Base-by-base conservation (phyloP, 2,329 filamentous ascomycete species). In the Colletotrichum shisoi region DNA sequence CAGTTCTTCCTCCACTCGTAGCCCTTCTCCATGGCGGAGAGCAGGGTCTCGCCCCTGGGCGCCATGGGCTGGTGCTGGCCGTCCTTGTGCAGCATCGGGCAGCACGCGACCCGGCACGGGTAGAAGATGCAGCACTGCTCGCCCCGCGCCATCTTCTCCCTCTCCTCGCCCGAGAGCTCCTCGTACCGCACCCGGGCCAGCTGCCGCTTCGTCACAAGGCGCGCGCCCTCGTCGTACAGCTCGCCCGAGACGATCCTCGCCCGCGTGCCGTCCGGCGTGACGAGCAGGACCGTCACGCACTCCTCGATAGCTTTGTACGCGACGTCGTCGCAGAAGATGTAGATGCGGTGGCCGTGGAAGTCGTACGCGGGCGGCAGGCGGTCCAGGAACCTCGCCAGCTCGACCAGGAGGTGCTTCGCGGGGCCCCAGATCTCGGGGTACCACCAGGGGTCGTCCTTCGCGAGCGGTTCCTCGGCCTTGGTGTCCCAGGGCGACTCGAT, bases 361-460 rank as follows among this genome's bases (percentile, higher is more conserved):
- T 17, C 15, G 11, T 31, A 27, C 21, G 40, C 40, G n/a, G 54
- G 34, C n/a, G 51, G 34, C 17, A 37, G 7, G 17, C 15, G 39
- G 40, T 12, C 13, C 3, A 57, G 40, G 31, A 34, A 11, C 4
- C 15, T 8, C 5, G 39, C 54, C 11, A 57, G 24, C 17, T 57
- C 54, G 19, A 2, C 4, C 5, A 40, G 39, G 40, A 57, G 54
- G 40, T 45, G 40, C 12, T 46, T 45, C 4, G 24, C 42, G 3
- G 54, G 24, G 44, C 54, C 54, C 54, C 54, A 57, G 13, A 46
- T 46, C 54, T 57, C 54, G 27, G 54, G 54, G 17, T 45, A 44
- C 56, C 56, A 46, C 56, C 56, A 57, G 3, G 54, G 54, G 11
- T 57, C 42, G 19, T 37, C n/a, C 7, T 37, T n/a, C 12, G 54